A percentile compares a stretch with the other conserved stretches of the same genome.
phyloP scores from a whole-genome alignment of 2,329 filamentous ascomycete species.

The Stachybotrys chlorohalonatus region DNA sequence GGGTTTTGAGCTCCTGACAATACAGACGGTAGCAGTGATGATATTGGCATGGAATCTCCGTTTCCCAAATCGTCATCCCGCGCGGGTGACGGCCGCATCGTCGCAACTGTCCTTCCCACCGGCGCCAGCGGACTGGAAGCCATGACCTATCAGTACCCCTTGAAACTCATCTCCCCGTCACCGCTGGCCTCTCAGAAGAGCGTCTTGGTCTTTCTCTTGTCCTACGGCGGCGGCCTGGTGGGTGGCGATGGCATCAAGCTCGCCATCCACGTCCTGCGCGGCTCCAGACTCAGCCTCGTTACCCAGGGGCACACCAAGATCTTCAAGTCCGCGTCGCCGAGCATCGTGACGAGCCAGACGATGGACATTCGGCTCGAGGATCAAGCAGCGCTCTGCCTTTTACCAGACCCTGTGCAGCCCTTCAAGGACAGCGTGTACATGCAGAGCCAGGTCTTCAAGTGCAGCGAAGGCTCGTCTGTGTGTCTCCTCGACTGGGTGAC shows the following conservation, averaged over 20 bases:
- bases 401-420: conserved; percentile 90
- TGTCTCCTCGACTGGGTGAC: conserved; percentile 93
- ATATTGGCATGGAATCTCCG: conserved; percentile 48
- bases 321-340: conserved; percentile 63
- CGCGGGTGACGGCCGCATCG: conserved; percentile 70
- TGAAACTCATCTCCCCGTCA: conserved; percentile 83
- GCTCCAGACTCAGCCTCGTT: conserved; percentile 58
- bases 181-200: conserved; percentile 55
- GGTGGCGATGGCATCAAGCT: conserved; percentile 77
- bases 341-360: conserved; percentile 48
- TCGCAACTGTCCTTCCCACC: conserved; percentile 63
- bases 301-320: conserved; percentile 88
- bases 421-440: conserved; percentile 78
- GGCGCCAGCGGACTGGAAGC: conserved; percentile 61
- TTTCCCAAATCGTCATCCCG: conserved; percentile 66
- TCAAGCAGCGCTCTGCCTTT: conserved; percentile 50
- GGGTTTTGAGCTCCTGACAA: background rate
- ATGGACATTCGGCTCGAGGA: conserved; percentile 41
- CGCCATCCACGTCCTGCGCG: conserved; percentile 52
- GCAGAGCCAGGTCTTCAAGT: conserved; percentile 70
- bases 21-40: conserved; percentile 7
- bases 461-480: conserved; percentile 49
- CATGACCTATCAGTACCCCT: conserved; percentile 83
- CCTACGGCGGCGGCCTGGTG: conserved; percentile 89
- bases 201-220: conserved; percentile 79